Conservation (phyloP, 78 protist genomes). For the Tieghemostelium lacteum region DNA sequence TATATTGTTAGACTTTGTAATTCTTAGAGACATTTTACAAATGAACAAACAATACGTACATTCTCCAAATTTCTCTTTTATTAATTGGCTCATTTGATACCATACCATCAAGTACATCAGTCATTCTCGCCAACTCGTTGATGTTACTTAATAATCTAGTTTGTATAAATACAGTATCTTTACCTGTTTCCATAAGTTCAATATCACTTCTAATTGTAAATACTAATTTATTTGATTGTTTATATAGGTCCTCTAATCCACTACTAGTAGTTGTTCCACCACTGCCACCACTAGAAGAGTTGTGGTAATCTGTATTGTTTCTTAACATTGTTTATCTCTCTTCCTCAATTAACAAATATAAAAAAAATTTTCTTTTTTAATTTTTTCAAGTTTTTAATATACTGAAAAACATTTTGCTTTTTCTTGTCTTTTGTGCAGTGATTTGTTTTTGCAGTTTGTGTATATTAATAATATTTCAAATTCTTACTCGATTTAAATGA, state of each 20-base stretch:
- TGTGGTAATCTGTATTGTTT: too few relatives aligned
- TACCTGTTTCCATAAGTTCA: slow-evolving; percentile 48
- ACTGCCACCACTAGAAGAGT: neutral
- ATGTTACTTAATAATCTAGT: slow-evolving; percentile 35
- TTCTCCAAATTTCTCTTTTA: slow-evolving; percentile 78
- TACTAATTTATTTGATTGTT: slow-evolving; percentile 40
- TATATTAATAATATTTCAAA: too few relatives aligned
- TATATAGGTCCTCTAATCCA: slow-evolving; percentile 37
- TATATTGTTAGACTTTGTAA: neutral
- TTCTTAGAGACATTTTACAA: neutral
- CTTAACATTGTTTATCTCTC: too few relatives aligned
- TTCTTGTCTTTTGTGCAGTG: too few relatives aligned
- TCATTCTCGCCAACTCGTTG: slow-evolving; percentile 38
- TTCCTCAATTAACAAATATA: too few relatives aligned
- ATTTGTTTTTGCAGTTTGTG: too few relatives aligned
- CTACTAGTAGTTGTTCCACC: neutral
- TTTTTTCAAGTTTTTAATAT: too few relatives aligned
- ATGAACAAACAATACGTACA: slow-evolving; percentile 4
- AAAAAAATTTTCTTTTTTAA: too few relatives aligned
- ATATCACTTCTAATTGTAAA: slow-evolving; percentile 45
- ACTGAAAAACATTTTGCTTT: too few relatives aligned
- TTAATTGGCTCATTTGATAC: slow-evolving; percentile 55
- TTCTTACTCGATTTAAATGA: too few relatives aligned
- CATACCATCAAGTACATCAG: slow-evolving; percentile 61
- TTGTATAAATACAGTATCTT: slow-evolving; percentile 56